These are phyloP conservation scores for Colletotrichum neosansevieriae DNA, from an alignment of 2,329 filamentous ascomycete species.

Conservation along the genomic window DNA sequence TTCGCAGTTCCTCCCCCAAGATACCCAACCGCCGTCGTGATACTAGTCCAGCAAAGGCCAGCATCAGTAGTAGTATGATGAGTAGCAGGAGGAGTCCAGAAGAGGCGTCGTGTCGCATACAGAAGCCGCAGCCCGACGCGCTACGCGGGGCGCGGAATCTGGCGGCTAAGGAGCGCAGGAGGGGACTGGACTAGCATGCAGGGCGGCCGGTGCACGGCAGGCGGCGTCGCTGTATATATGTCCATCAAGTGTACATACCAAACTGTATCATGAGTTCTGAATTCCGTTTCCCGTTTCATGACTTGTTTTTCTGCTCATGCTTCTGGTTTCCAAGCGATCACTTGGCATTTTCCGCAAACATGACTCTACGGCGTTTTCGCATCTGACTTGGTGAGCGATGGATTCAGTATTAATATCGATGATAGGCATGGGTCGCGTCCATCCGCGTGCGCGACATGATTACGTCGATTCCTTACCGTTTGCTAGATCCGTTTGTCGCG, in stretches of 20 bases:
- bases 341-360: background rate
- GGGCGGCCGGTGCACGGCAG: slow-evolving; percentile 44
- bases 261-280: slow-evolving; percentile 38
- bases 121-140: slow-evolving; percentile 58
- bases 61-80: slow-evolving; percentile 51
- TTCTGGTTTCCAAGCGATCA: slow-evolving; percentile 22
- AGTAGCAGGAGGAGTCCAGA: slow-evolving; percentile 61
- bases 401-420: too few species aligned
- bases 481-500: too few species aligned
- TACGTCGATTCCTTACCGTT: slow-evolving; percentile 2
- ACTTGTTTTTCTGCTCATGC: background rate
- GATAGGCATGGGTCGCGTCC: slow-evolving; percentile 2
- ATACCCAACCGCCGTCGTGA: slow-evolving; percentile 49
- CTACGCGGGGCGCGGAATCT: slow-evolving; percentile 54
- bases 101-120: slow-evolving; percentile 59
- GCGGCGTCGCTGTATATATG: slow-evolving; percentile 53
- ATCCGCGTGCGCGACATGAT: background rate
- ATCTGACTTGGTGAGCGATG: too few species aligned
- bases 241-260: slow-evolving; percentile 48
- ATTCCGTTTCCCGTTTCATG: slow-evolving; percentile 22
- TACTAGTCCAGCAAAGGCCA: slow-evolving; percentile 48
- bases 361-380: too few species aligned
- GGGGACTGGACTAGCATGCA: slow-evolving; percentile 54
- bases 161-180: slow-evolving; percentile 55
- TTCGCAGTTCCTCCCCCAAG: slow-evolving; percentile 52